These are phyloP conservation scores for Closterium sp. DNA, from an alignment of 139 green algal species.

Conservation along the genomic window DNA sequence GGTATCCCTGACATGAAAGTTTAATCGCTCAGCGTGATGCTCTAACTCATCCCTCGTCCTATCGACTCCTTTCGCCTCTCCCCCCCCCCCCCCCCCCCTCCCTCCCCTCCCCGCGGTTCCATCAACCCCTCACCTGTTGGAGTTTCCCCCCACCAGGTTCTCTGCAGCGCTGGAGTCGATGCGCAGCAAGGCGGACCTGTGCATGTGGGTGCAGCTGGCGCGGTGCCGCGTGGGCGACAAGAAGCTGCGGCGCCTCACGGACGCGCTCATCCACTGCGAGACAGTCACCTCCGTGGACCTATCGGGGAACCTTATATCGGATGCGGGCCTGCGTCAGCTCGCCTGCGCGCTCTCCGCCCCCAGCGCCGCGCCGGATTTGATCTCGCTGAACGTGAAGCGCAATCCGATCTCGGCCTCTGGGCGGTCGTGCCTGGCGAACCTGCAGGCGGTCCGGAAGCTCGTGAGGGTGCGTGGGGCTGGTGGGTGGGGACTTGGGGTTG, in stretches of 20 bases:
- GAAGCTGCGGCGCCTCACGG: slow-evolving; percentile 39
- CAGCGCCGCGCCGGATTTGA: slow-evolving; percentile 35
- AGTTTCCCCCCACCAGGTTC: slow-evolving; percentile 13
- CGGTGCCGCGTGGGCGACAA: slow-evolving; percentile 37
- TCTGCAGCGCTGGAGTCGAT: slow-evolving; percentile 23
- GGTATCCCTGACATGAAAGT: too few species aligned
- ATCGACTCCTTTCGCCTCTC: too few species aligned
- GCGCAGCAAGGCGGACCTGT: slow-evolving; percentile 20
- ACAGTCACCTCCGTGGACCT: slow-evolving; percentile 49
- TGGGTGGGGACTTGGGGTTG: background rate
- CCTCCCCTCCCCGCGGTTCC: too few species aligned
- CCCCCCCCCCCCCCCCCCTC: too few species aligned
- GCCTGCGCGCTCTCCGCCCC: slow-evolving; percentile 12
- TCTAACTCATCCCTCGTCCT: too few species aligned
- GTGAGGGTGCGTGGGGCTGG: background rate
- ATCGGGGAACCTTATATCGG: slow-evolving; percentile 43
- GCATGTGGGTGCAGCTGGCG: slow-evolving; percentile 43
- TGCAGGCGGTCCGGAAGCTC: slow-evolving; percentile 35
- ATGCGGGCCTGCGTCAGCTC: slow-evolving; percentile 40
- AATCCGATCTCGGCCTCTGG: slow-evolving; percentile 32
- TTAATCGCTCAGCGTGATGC: too few species aligned
- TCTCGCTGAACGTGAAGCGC: slow-evolving; percentile 37
- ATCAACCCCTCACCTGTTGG: too few species aligned
- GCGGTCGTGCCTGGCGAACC: background rate
- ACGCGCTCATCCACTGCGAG: slow-evolving; percentile 17